Evolutionary conservation across 768 basidiomycete species (phyloP), one percentile per base, ranked within the genome.

Genomic region (Podaxis sp.): DNA sequence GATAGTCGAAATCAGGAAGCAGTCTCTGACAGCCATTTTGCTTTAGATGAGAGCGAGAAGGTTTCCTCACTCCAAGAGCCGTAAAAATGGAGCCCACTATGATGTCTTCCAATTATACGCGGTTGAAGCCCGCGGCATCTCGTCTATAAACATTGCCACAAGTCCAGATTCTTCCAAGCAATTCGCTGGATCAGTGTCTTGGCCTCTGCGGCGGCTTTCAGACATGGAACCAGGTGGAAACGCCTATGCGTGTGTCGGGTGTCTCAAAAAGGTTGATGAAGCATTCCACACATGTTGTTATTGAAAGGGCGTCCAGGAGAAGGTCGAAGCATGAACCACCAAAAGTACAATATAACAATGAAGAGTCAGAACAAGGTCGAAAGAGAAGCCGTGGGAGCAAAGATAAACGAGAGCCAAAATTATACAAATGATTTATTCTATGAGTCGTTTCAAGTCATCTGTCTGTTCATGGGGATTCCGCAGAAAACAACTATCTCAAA

Each of bases 401-500:
- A 15, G 15, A 7, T 42, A 42, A 42, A n/a, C 9, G 17, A 49
- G 5, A 49, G 15, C 9, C 9, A 22, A 13, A 51, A 12, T 51
- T 28, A 51, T 22, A 51, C 12, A n/a, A 51, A 13, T 51, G 5
- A 24, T 51, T 8, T 51, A 12, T 15, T 22, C 24, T 38, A 19
- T 11, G 3, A 17, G 36, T 55, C 53, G 33, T 55, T 55, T 19
- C 33, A 33, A 57, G 19, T 57, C 30, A 9, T 33, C 19, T 8
- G 40, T 44, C 17, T 8, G 56, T 28, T 60, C 77, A 76, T 24
- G 77, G 79, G 48, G 76, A 78, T 70, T 80, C 79, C 19, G 79
- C 79, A 57, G 79, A 75, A 68, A 80, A 79, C 11, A 79, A 67
- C 77, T 79, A 61, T 51, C 11, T 11, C 49, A 51, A 22, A 12